Percentiles rank a stretch among this genome's conserved stretches.
Conservation (phyloP, 352 stramenopile species). For the Saprolegnia parasitica region DNA sequence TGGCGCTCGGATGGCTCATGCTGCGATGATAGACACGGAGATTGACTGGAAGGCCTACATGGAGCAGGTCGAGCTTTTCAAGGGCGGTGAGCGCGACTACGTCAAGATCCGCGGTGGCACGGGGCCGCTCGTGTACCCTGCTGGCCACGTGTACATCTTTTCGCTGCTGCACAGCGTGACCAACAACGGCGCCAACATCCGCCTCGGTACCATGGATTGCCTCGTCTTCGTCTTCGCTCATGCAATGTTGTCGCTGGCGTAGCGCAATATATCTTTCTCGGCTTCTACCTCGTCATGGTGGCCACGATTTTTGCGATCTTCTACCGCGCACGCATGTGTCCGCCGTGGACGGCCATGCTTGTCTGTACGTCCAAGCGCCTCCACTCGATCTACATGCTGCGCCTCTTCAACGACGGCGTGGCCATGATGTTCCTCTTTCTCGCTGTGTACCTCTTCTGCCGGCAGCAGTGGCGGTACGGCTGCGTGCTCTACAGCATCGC, state of each 20-base stretch:
- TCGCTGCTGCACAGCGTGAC: conserved; percentile 90
- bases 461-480: conserved; percentile 79
- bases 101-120: conserved; percentile 93
- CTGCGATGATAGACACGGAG: conserved; percentile 86
- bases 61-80: conserved; percentile 93
- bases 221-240: conserved; percentile 25
- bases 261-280: conserved; percentile 94
- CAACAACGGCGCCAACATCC: conserved; percentile 73
- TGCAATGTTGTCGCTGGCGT: conserved; percentile 28
- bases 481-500: conserved; percentile 94
- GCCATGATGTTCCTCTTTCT: conserved; percentile 95
- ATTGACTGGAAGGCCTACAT: conserved; percentile 99
- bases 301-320: conserved; percentile 88
- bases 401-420: conserved; percentile 98
- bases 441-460: conserved; percentile 84
- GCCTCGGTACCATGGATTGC: conserved; percentile 37
- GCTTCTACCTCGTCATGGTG: conserved; percentile 92
- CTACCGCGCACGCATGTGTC: conserved; percentile 65
- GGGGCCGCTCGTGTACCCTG: conserved; percentile 97
- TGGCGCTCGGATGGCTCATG: conserved; percentile 1
- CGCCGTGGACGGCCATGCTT: conserved; percentile 85
- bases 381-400: conserved; percentile 98
- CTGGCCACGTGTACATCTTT: conserved; percentile 97
- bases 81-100: conserved; percentile 95
- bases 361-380: conserved; percentile 93